Conservation (phyloP, 192 early-diverging fungal species). For the Coemansia sp. region DNA sequence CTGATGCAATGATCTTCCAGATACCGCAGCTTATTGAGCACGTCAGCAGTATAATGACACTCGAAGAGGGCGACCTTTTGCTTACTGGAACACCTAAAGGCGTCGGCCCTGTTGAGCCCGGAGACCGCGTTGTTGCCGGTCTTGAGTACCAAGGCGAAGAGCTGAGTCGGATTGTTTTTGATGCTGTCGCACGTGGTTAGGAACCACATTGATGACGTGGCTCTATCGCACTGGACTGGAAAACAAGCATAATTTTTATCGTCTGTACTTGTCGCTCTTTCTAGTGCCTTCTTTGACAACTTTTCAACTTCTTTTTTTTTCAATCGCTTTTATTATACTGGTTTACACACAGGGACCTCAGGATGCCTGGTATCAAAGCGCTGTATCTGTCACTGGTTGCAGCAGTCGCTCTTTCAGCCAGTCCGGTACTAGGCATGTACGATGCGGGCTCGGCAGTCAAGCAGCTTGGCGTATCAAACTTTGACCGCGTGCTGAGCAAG, state of each 20-base stretch:
- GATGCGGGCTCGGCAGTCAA: conserved; percentile 56
- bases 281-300: no score
- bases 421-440: conserved; percentile 53
- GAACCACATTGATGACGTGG: not conserved
- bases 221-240: not conserved
- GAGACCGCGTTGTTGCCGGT: conserved; percentile 75
- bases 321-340: no score
- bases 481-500: conserved; percentile 57
- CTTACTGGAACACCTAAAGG: conserved; percentile 91
- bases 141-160: conserved; percentile 52
- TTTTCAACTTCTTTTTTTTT: no score
- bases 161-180: conserved; percentile 44
- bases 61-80: conserved; percentile 87
- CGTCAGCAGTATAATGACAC: conserved; percentile 81
- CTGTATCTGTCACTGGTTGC: conserved; percentile 4
- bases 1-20: conserved; percentile 90
- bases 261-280: no score
- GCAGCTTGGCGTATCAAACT: conserved; percentile 59
- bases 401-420: conserved; percentile 13
- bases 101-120: conserved; percentile 77
- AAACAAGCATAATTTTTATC: no score
- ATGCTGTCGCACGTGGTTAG: conserved; percentile 24
- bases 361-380: not conserved
- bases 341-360: not conserved
- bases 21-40: conserved; percentile 78